Percentiles rank a stretch among this genome's conserved stretches.
Evolutionary conservation across 306 rosid genomes (phyloP).

Genomic region (Pyrus betulifolia): DNA sequence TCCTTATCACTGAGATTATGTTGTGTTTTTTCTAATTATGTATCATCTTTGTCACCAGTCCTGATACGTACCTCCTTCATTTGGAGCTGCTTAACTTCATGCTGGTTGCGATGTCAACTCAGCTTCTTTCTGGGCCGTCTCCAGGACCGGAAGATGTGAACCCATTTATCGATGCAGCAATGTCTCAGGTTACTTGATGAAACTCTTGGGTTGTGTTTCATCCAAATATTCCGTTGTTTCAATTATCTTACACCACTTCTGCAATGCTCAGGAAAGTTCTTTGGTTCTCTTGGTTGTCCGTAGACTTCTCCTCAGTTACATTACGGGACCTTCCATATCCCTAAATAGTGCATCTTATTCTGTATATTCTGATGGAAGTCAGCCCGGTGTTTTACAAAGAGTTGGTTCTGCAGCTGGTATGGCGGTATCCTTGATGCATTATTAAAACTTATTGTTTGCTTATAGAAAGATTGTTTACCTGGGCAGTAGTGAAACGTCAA

Average conservation of each 20-base stretch:
- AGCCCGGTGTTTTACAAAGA: conserved; percentile 82
- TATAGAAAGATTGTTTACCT: not conserved
- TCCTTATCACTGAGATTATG: conserved; percentile 21
- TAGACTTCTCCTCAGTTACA: conserved; percentile 66
- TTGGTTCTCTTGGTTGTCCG: conserved; percentile 62
- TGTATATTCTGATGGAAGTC: conserved; percentile 63
- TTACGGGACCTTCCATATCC: conserved; percentile 42
- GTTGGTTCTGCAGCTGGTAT: conserved; percentile 98
- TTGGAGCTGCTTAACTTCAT: conserved; percentile 90
- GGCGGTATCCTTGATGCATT: not conserved
- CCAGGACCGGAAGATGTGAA: conserved; percentile 75
- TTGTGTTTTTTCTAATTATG: conserved; percentile 31
- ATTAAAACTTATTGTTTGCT: not conserved
- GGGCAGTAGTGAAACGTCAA: conserved; percentile 9
- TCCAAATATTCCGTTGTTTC: conserved; percentile 3
- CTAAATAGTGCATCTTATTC: conserved; percentile 56
- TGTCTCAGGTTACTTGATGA: conserved; percentile 71
- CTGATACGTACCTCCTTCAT: conserved; percentile 64
- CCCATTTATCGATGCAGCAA: conserved; percentile 89
- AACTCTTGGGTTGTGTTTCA: conserved; percentile 18
- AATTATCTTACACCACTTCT: conserved; percentile 20
- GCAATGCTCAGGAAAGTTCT: conserved; percentile 68
- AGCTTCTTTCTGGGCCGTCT: conserved; percentile 95
- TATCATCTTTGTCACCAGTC: conserved; percentile 24
- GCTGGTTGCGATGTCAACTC: conserved; percentile 91